Base-by-base conservation (phyloP, 225 moss, liverwort and hornwort species). In the Takakia lepidozioides region DNA sequence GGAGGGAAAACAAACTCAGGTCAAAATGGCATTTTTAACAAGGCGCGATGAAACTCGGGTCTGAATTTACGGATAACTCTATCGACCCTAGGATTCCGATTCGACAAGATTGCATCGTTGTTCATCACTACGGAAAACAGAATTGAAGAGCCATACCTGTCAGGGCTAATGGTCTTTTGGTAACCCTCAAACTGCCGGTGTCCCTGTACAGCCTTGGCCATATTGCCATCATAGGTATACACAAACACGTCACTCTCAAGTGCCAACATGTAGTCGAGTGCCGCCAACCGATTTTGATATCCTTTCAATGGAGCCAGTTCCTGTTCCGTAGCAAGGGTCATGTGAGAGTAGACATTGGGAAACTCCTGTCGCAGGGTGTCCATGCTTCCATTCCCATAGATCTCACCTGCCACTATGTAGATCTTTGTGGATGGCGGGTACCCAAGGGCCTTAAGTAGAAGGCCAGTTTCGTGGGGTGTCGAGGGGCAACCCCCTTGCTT, bases 171-270 rank as follows among this genome's bases (percentile, higher is more conserved):
- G 1, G 93, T 88, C n/a, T 83, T 72, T 22, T 69, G 54, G 49
- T 88, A 71, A 29, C 83, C 88, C 20, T 88, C 85, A 49, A 93
- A 93, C 24, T 75, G 77, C 11, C 93, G 82, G 30, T 93, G 88
- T 3, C 93, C 93, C 66, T 93, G 93, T 8, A 93, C 85, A 38
- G 83, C 83, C 59, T 93, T 93, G 0, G 93, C 93, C 93, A 93
- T 93, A 41, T 93, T 93, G 0, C 93, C 93, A 29, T 93, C 93
- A 0, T 93, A 93, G 1, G 93, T 88, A 43, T 69, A 93, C 8
- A 88, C 72, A 38, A 93, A 93, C 14, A 88, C 82, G 49, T 93
- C 88, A 61, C 93, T 88, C 49, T 83, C 75, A 4, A 93, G 65
- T 5, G 93, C 93, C 21, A 93, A 2, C 14, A 63, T 67, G 44